Evolutionary conservation across 345 rosid genomes (phyloP).

Genomic region (Sonneratia alba): DNA sequence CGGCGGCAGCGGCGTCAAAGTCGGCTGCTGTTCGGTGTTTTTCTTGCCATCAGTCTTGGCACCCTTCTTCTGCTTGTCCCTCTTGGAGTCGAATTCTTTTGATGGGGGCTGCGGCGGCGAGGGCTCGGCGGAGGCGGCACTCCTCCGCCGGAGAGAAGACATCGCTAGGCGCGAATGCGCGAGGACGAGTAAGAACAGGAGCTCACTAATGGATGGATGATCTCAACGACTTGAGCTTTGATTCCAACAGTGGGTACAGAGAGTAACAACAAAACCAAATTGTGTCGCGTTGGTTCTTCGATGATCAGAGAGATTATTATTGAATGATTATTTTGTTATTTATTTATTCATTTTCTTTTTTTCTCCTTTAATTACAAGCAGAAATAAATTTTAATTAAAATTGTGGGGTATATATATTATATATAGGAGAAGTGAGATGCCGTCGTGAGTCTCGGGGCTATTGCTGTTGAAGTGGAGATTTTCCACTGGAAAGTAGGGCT

Average conservation of each 20-base stretch:
- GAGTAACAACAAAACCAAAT: neutral
- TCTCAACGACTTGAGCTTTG: neutral
- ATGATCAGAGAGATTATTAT: neutral
- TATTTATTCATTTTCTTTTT: too few relatives aligned
- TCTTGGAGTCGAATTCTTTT: neutral
- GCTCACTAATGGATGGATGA: constrained; percentile 1
- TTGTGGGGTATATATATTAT: too few relatives aligned
- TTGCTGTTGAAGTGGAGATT: too few relatives aligned
- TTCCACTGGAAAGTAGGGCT: too few relatives aligned
- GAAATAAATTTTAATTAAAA: too few relatives aligned
- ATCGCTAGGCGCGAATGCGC: constrained; percentile 7
- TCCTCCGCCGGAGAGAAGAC: constrained; percentile 34
- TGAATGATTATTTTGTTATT: neutral
- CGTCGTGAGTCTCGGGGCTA: too few relatives aligned
- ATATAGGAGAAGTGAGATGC: too few relatives aligned
- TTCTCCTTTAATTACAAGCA: too few relatives aligned
- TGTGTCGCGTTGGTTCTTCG: neutral
- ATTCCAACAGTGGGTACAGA: neutral
- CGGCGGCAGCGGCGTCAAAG: neutral
- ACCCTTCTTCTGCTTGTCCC: constrained; percentile 8
- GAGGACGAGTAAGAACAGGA: neutral
- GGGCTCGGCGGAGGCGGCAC: constrained; percentile 8
- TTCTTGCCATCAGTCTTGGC: constrained; percentile 9
- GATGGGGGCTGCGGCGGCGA: neutral
- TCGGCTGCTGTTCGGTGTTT: constrained; percentile 4